These are phyloP conservation scores for Lachnellula arida DNA, from an alignment of 2,329 filamentous ascomycete species.

Conservation along the genomic window DNA sequence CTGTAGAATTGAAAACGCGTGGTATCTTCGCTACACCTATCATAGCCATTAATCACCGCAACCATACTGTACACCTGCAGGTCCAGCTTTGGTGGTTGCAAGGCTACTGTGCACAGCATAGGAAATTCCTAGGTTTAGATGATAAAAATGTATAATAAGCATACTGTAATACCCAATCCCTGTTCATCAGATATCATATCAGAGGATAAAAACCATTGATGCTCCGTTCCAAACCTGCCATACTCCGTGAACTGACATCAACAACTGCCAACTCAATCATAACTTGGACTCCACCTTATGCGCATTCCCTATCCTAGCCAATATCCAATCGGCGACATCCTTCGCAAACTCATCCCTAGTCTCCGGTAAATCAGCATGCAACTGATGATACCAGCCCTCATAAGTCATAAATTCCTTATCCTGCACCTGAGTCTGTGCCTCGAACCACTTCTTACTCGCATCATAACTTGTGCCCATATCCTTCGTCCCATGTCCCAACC, in stretches of 20 bases:
- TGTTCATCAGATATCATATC: too few species aligned
- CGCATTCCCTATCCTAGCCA: slow-evolving; percentile 37
- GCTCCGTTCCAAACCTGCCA: not conserved
- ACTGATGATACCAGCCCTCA: slow-evolving; percentile 73
- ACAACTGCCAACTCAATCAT: slow-evolving; percentile 1
- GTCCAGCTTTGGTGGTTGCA: slow-evolving; percentile 54
- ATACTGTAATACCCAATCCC: slow-evolving; percentile 10
- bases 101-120: slow-evolving; percentile 42
- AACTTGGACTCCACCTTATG: slow-evolving; percentile 16
- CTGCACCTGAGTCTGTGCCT: slow-evolving; percentile 47
- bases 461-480: slow-evolving; percentile 66
- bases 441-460: slow-evolving; percentile 60
- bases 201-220: not conserved
- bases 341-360: slow-evolving; percentile 38
- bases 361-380: slow-evolving; percentile 52
- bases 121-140: not conserved
- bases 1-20: slow-evolving; percentile 2
- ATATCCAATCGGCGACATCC: slow-evolving; percentile 63
- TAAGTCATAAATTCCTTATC: slow-evolving; percentile 72
- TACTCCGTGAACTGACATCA: not conserved
- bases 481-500: slow-evolving; percentile 70
- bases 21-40: slow-evolving; percentile 8
- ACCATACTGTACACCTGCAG: slow-evolving; percentile 42
- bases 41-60: slow-evolving; percentile 39
- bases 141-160: not conserved